Percentiles rank a stretch among this genome's conserved stretches.
phyloP scores from a whole-genome alignment of 2,329 filamentous ascomycete species.

The Thielaviopsis ethacetica region DNA sequence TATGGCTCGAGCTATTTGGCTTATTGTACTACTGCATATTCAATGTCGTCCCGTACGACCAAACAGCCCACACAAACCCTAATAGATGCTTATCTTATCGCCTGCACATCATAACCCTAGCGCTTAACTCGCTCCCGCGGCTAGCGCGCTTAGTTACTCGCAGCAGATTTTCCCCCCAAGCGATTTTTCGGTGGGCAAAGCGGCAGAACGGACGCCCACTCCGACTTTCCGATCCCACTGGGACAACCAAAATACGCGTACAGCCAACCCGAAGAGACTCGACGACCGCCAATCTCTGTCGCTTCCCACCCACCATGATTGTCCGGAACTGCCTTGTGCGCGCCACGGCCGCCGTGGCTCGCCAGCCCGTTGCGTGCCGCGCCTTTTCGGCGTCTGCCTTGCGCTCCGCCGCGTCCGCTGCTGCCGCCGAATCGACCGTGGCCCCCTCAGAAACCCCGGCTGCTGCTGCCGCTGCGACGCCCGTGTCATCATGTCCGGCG shows the following conservation, averaged over 20 bases:
- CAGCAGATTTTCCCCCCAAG: conserved; percentile 7
- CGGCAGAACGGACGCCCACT: background rate
- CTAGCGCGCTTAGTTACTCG: background rate
- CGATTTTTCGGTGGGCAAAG: background rate
- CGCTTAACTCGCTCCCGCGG: background rate
- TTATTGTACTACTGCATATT: no score
- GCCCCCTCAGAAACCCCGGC: conserved; percentile 15
- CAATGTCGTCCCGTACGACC: no score
- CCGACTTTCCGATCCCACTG: no score
- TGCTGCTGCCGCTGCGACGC: conserved; percentile 7
- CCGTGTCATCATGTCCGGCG: conserved; percentile 35
- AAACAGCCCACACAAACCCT: no score
- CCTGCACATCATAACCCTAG: no score
- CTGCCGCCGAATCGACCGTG: background rate
- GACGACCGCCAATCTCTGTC: no score
- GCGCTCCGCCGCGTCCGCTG: conserved; percentile 1
- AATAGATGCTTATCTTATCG: no score
- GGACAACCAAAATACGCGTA: no score
- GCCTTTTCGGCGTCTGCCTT: conserved; percentile 5
- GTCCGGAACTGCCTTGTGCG: conserved; percentile 12
- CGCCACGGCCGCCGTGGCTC: background rate
- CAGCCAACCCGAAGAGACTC: no score
- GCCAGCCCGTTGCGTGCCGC: conserved; percentile 6
- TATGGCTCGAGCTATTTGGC: background rate
- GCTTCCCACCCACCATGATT: conserved; percentile 13